Evolutionary conservation across 192 early-diverging fungal genomes (phyloP), one percentile per base, ranked within the genome.

Genomic region (Fimicolochytrium jonesii): DNA sequence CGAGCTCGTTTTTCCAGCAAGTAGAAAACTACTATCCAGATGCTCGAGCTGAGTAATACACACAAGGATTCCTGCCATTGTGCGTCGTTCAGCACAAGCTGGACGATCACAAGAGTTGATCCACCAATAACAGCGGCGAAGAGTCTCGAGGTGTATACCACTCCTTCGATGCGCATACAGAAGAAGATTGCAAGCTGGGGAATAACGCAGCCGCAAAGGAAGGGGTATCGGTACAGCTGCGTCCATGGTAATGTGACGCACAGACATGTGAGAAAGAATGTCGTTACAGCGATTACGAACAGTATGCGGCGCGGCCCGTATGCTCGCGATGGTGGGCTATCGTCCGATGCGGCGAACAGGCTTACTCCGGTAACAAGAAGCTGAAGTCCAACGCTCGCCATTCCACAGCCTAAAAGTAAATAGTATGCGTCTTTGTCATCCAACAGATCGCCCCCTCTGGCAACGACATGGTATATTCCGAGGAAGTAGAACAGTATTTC

Each of bases 151-250:
- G 42, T 25, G 54, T 49, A 69, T 6, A 69, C 46, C 33, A 69
- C 32, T 41, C 67, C 67, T 17, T 69, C 67, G 36, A 62, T 61
- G 22, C 67, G 50, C 58, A 69, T 69, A 28, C 44, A 31, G 52
- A 57, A 62, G 51, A 61, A 59, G 51, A 54, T 41, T 15, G 39
- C 49, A 1, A 68, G 50, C 5, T 59, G 56, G 5, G 59, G 59
- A 36, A 69, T 56, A 31, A 62, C 59, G 44, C 25, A 53, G 26
- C 52, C 46, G 26, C 6, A 18, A n/a, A 62, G 5, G 32, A 61
- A 69, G 44, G 48, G 43, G 43, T 55, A 56, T 3, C 20, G 11
- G 36, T 48, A 28, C 13, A 69, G 59, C 2, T 26, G 43, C 6
- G 18, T 35, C 67, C 67, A 69, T 13, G 60, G 59, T 53, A 69